Conservation (phyloP, 176 grass and related monocot species). For the Carex scoparia region DNA sequence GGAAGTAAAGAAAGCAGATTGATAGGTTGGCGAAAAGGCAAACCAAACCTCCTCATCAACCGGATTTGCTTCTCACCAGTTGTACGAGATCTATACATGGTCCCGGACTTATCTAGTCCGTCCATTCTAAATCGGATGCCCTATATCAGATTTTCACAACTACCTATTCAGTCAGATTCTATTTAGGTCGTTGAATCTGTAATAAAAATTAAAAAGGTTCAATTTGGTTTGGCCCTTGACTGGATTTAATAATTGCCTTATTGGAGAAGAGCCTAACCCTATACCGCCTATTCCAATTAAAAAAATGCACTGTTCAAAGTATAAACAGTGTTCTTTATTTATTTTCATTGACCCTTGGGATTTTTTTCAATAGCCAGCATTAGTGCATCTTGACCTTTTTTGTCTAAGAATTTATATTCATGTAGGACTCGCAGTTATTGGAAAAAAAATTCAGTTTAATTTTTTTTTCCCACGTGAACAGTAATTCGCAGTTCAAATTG, state of each 20-base stretch:
- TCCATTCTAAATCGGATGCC: neutral
- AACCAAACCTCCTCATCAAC: neutral
- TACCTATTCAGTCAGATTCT: neutral
- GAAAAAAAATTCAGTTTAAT: no score
- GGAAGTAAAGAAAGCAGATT: neutral
- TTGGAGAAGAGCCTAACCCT: neutral
- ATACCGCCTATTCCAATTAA: neutral
- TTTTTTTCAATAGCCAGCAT: neutral
- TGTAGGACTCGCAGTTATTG: no score
- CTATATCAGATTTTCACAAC: neutral
- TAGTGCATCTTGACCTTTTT: neutral
- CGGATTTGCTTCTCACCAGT: neutral
- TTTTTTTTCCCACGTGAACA: no score
- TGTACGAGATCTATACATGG: neutral
- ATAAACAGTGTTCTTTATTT: neutral
- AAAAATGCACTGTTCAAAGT: neutral
- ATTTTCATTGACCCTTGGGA: neutral
- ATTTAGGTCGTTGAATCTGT: neutral
- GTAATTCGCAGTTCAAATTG: no score
- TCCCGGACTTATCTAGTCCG: neutral
- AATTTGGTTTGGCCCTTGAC: neutral
- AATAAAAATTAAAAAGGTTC: neutral
- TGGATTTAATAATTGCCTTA: neutral
- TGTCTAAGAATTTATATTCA: neutral
- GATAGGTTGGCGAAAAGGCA: constrained; percentile 20